Conservation (phyloP, 768 basidiomycete genomes). For the Exidia glandulosa region DNA sequence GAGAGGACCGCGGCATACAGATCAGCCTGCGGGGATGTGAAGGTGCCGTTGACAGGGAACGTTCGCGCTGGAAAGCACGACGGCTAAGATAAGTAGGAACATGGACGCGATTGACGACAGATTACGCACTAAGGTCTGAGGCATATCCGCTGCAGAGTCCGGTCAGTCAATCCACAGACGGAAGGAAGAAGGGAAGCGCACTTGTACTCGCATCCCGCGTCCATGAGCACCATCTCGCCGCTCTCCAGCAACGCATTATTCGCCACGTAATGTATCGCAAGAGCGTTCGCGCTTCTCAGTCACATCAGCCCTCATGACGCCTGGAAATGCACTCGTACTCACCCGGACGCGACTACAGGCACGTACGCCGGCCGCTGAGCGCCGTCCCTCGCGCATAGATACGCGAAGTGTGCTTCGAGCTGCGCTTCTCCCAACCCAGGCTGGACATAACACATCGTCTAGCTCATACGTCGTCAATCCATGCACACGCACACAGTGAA, state of each 20-base stretch:
- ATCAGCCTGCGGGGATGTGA: constrained; percentile 69
- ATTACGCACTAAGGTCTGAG: constrained; percentile 83
- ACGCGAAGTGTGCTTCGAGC: constrained; percentile 81
- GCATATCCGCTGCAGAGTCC: constrained; percentile 74
- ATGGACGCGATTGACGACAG: not conserved
- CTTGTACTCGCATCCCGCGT: constrained; percentile 92
- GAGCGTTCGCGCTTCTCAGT: constrained; percentile 62
- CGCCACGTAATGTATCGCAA: constrained; percentile 89
- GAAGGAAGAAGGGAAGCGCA: constrained; percentile 21
- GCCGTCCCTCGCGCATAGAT: constrained; percentile 67
- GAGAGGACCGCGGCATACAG: constrained; percentile 73
- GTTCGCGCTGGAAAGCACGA: constrained; percentile 85
- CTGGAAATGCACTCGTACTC: constrained; percentile 7
- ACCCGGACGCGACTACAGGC: constrained; percentile 95
- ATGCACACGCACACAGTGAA: not conserved
- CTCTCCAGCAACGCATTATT: constrained; percentile 70
- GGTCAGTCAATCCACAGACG: constrained; percentile 2
- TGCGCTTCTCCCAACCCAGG: constrained; percentile 47
- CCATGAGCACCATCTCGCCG: constrained; percentile 73
- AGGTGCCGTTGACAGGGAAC: constrained; percentile 75
- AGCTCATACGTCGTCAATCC: not conserved
- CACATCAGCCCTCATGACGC: not conserved
- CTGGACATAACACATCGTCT: constrained; percentile 77
- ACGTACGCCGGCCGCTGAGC: constrained; percentile 90
- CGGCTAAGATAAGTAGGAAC: constrained; percentile 1